phyloP scores from a whole-genome alignment of 2,329 filamentous ascomycete genomes.

The Cordyceps farinosa region DNA sequence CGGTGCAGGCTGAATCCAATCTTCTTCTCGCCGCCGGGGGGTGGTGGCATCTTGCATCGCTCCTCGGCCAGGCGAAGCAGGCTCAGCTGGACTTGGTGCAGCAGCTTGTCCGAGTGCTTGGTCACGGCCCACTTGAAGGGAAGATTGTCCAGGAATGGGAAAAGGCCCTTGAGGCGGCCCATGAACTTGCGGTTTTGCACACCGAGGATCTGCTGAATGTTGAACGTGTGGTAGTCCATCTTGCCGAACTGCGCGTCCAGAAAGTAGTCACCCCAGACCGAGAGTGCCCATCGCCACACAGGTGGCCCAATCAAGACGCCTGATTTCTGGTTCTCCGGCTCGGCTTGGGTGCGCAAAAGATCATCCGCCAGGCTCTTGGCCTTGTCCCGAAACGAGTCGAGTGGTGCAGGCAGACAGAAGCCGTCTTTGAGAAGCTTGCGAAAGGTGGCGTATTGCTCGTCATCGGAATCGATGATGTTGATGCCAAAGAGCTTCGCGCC shows the following conservation, averaged over 20 bases:
- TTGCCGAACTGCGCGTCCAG: neutral
- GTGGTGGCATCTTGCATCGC: neutral
- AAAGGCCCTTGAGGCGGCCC: neutral
- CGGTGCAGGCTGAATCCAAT: neutral
- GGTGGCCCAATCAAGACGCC: neutral
- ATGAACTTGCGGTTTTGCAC: neutral
- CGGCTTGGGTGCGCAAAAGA: neutral
- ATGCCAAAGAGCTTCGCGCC: constrained; percentile 6
- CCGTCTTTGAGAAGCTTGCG: constrained; percentile 7
- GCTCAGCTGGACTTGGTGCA: neutral
- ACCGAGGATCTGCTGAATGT: constrained; percentile 6
- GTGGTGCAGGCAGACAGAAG: neutral
- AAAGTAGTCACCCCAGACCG: constrained; percentile 12
- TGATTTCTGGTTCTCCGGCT: neutral
- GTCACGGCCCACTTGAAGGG: neutral
- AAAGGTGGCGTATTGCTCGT: neutral
- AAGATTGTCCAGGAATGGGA: neutral
- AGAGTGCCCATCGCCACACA: constrained; percentile 7
- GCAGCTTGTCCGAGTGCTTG: neutral
- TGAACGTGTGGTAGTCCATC: neutral
- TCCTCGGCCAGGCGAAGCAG: constrained; percentile 4
- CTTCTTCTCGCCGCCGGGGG: neutral
- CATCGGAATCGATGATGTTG: constrained; percentile 14
- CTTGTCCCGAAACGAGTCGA: neutral
- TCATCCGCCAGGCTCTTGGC: neutral